These are phyloP conservation scores for Ramaria sp. DNA, from an alignment of 768 basidiomycete species.

Conservation along the genomic window DNA sequence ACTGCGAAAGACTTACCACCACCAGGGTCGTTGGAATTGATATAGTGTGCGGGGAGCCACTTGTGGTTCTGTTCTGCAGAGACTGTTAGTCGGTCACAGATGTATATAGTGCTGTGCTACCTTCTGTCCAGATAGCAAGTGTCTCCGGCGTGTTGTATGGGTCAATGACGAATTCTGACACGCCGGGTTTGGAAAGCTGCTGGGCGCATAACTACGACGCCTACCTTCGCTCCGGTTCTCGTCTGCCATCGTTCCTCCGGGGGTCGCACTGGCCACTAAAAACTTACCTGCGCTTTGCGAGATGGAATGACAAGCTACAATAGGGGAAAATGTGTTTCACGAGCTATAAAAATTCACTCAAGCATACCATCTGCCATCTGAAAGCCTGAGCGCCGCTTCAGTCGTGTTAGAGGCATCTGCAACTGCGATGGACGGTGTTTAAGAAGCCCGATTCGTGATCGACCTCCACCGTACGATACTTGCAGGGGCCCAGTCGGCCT, in stretches of 20 bases:
- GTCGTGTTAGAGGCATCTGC: not conserved
- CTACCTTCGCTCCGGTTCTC: not conserved
- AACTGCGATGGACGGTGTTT: not conserved
- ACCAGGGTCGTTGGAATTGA: not conserved
- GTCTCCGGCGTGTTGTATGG: constrained; percentile 3
- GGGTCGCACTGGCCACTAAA: not conserved
- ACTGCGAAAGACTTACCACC: not conserved
- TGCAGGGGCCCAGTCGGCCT: not conserved
- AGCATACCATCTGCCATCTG: constrained; percentile 8
- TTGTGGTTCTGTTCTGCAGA: not conserved
- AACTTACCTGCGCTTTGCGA: not conserved
- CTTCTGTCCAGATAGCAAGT: constrained; percentile 1
- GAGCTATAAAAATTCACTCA: not conserved
- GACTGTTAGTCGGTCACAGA: not conserved
- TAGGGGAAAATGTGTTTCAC: not conserved
- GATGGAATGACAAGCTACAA: not conserved
- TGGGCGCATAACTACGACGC: not conserved
- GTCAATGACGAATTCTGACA: not conserved
- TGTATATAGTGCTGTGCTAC: not conserved
- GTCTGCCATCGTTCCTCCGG: not conserved
- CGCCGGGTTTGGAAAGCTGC: not conserved
- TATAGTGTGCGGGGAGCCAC: not conserved
- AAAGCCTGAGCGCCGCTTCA: not conserved
- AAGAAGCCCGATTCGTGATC: constrained; percentile 1
- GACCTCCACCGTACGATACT: not conserved